Evolutionary conservation across 106 monocot species (phyloP).

Genomic region (Acorus calamus): DNA sequence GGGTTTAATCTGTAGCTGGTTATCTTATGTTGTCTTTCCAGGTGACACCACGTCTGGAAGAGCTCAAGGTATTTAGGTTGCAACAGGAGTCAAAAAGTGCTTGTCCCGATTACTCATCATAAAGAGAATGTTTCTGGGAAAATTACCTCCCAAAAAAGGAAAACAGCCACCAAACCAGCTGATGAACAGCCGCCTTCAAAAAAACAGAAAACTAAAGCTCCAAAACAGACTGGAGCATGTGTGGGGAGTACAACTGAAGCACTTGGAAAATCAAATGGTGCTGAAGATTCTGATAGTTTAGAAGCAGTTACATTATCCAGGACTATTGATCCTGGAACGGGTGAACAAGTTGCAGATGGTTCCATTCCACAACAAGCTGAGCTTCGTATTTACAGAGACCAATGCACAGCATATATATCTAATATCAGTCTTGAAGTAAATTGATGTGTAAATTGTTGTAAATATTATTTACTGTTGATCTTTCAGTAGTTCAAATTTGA

Average conservation of each 20-base stretch:
- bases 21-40: conserved; percentile 14
- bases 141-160: conserved; percentile 53
- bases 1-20: background rate
- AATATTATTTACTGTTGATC: too few species aligned
- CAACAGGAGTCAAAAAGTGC: conserved; percentile 58
- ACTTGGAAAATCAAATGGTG: conserved; percentile 2
- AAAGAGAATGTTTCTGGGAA: conserved; percentile 20
- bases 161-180: conserved; percentile 25
- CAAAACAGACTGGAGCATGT: conserved; percentile 12
- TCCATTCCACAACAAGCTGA: conserved; percentile 24
- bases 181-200: conserved; percentile 56
- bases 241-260: conserved; percentile 7
- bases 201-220: conserved; percentile 31
- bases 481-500: background rate
- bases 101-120: conserved; percentile 7
- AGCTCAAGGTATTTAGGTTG: conserved; percentile 52
- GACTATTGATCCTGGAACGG: conserved; percentile 4
- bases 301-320: conserved; percentile 6
- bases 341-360: conserved; percentile 10
- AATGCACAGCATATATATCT: conserved; percentile 85
- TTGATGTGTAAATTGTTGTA: background rate
- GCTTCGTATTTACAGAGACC: conserved; percentile 44
- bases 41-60: conserved; percentile 79
- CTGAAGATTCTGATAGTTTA: conserved; percentile 7
- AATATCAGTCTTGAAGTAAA: conserved; percentile 66